Base-by-base conservation (phyloP, 2,329 filamentous ascomycete species). In the Cercospora zeae-maydis region DNA sequence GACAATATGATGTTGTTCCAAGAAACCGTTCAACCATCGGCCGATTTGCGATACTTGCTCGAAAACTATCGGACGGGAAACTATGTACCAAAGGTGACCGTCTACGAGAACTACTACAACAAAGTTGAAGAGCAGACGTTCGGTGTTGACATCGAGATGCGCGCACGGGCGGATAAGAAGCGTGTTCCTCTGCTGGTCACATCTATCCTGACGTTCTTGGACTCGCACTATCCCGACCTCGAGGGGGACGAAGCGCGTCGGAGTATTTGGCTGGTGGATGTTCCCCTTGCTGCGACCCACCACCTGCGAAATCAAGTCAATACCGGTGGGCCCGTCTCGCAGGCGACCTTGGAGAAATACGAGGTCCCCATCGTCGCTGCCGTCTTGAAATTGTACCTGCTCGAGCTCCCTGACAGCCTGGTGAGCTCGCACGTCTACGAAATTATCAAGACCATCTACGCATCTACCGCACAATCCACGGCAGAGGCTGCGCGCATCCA, bases 1-100 rank as follows among this genome's bases (percentile, higher is more conserved):
- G 95, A 99, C 79, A 92, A 96, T 75, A 97, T 99, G 93, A 92
- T 99, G 88, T 84, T 99, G 52, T 99, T 96, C 79, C 95, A 99
- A 77, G 95, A 99, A 81, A 98, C 95, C 0, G 91, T 99, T n/a
- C 95, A 98, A 77, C 95, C 95, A 5, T 76, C 88, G 53, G 90
- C 91, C 39, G 95, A 99, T 77, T 80, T 99, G 69, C 86, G 95
- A 67, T 99, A 98, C 76, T 84, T 99, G 64, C 83, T 99, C 51
- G 95, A 99, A 79, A 99, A 93, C 75, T 99, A 99, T 78, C 89
- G 93, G 66, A 99, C 95, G 6, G 95, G 95, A 66, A 91, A 88
- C 68, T 99, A 96, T 75, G 86, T 92, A 57, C 95, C 95, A 8
- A 93, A 86, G 72, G 93, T 98, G 30, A 87, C 92, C 52, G 89